Evolutionary conservation across 805 yeast genomes (phyloP).

Genomic region (Hagleromyces aurorensis): DNA sequence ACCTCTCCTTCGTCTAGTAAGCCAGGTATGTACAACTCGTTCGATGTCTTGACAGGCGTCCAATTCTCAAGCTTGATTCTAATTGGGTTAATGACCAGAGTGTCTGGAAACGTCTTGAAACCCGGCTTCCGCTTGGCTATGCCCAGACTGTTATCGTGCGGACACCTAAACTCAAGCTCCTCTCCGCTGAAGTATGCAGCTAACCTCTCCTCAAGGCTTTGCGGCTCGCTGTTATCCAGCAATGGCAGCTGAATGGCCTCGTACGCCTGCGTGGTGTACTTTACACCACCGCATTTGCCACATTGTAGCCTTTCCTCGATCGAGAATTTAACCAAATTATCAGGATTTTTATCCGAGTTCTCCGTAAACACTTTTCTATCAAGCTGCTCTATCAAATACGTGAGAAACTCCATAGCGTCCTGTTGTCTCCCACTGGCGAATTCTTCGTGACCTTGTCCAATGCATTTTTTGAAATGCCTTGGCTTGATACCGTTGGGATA

Average conservation of each 20-base stretch:
- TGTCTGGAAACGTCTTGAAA: conserved; percentile 52
- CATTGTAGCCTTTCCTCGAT: conserved; percentile 54
- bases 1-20: conserved; percentile 20
- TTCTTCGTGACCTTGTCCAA: conserved; percentile 75
- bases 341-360: conserved; percentile 34
- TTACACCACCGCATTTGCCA: conserved; percentile 49
- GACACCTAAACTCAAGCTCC: conserved; percentile 55
- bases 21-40: conserved; percentile 51
- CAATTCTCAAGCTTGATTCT: conserved; percentile 80
- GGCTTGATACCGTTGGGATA: conserved; percentile 79
- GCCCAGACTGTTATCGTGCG: conserved; percentile 37
- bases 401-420: conserved; percentile 87
- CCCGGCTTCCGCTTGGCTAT: conserved; percentile 22
- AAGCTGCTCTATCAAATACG: conserved; percentile 55
- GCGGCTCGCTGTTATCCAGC: conserved; percentile 39
- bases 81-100: conserved; percentile 62
- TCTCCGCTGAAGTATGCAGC: conserved; percentile 47
- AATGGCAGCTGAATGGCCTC: conserved; percentile 54
- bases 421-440: conserved; percentile 86
- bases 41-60: conserved; percentile 79
- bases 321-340: conserved; percentile 54
- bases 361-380: conserved; percentile 38
- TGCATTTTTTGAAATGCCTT: conserved; percentile 58
- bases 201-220: conserved; percentile 37
- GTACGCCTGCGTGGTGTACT: conserved; percentile 44